Conservation (phyloP, 1,284 basidiomycete genomes). For the Porogramme epimiltina region DNA sequence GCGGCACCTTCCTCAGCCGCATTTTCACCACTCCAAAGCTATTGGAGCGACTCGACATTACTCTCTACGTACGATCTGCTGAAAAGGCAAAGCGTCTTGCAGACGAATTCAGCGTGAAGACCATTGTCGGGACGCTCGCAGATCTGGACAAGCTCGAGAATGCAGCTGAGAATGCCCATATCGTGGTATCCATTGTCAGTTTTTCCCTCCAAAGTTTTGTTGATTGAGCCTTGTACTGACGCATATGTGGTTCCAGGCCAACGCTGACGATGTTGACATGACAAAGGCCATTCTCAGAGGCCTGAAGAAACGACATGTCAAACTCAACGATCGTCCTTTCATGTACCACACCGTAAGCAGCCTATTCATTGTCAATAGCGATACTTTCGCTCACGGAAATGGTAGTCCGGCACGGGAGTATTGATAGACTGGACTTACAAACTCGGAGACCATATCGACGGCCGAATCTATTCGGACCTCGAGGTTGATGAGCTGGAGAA, state of each 20-base stretch:
- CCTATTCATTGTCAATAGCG: not conserved
- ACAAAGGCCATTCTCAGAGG: slow-evolving; percentile 45
- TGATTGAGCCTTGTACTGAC: too few species aligned
- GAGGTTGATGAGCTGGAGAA: slow-evolving; percentile 35
- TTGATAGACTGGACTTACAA: slow-evolving; percentile 29
- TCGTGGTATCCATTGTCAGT: too few species aligned
- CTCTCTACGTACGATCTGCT: too few species aligned
- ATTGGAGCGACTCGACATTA: too few species aligned
- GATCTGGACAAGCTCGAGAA: too few species aligned
- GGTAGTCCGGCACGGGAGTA: slow-evolving; percentile 39
- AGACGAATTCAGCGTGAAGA: too few species aligned
- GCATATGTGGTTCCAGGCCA: slow-evolving; percentile 37
- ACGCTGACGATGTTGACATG: slow-evolving; percentile 41
- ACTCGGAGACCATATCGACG: slow-evolving; percentile 30
- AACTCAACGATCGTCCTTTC: slow-evolving; percentile 40
- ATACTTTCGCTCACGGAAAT: not conserved
- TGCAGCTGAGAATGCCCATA: too few species aligned
- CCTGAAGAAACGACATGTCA: slow-evolving; percentile 41
- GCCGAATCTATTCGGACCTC: slow-evolving; percentile 38
- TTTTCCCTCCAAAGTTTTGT: too few species aligned
- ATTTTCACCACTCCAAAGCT: too few species aligned
- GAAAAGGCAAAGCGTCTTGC: too few species aligned
- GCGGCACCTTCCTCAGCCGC: too few species aligned
- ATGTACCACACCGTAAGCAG: slow-evolving; percentile 51
- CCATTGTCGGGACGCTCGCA: too few species aligned